These are phyloP conservation scores for Ottelia alismoides DNA, from an alignment of 106 monocot genomes.

Conservation along the genomic window DNA sequence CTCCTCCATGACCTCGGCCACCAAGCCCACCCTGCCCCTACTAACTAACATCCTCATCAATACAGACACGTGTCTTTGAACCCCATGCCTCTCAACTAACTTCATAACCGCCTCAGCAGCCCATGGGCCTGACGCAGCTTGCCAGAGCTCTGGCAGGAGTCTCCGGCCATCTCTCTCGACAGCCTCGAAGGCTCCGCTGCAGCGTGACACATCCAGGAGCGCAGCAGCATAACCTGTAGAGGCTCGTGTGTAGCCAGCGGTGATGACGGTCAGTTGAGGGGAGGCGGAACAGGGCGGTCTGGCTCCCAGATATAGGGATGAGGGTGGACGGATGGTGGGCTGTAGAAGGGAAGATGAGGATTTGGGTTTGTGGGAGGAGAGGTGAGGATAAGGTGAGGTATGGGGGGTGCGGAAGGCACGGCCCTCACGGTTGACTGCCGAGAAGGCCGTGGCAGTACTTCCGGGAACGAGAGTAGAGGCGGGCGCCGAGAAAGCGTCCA, in stretches of 20 bases:
- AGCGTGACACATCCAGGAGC: conserved; percentile 27
- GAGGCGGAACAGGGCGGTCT: neutral
- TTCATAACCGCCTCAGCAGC: conserved; percentile 8
- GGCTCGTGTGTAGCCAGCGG: conserved; percentile 5
- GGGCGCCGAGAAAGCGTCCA: conserved; percentile 7
- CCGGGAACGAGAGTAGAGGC: conserved; percentile 6
- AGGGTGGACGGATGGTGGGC: neutral
- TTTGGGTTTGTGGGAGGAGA: neutral
- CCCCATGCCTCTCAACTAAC: conserved; percentile 2
- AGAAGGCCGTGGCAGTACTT: neutral
- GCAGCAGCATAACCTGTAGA: conserved; percentile 51
- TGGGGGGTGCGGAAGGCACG: neutral
- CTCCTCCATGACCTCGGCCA: conserved; percentile 33
- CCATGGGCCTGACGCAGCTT: neutral
- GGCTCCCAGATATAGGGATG: neutral
- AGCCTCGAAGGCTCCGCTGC: conserved; percentile 13
- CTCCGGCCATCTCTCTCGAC: conserved; percentile 19
- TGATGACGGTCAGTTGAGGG: neutral
- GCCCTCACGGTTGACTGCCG: neutral
- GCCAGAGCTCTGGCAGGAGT: neutral
- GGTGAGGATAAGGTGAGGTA: too few relatives aligned
- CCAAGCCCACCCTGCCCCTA: conserved; percentile 20
- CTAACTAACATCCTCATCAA: conserved; percentile 25
- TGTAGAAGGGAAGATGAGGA: neutral
- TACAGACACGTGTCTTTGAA: conserved; percentile 20